Base-by-base conservation (phyloP, 73 alveolate genomes). In the Uronychia binucleata region DNA sequence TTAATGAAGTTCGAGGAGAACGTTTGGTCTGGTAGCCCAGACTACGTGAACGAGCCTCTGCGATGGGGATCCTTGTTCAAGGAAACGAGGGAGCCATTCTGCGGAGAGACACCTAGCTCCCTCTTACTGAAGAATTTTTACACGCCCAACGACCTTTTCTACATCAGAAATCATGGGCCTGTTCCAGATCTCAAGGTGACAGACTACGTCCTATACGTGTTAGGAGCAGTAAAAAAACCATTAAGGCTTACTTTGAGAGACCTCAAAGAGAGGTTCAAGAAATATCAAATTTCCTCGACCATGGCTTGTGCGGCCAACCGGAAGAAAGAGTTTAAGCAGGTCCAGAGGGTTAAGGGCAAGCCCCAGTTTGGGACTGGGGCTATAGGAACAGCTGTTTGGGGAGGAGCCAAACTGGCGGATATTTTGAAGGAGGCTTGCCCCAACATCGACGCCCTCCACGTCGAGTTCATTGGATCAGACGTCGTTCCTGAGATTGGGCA, bases 251-350 rank as follows among this genome's bases (percentile, higher is more conserved):
- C 91, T 1, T 27, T 85, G 8, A 59, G 74, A 35, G 91, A 77
- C 5, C 0, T 85, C 8, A 85, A 85, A 77, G 76, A 29, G 26
- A 85, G 35, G 67, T 85, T 34, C 58, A 31, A 74, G 75, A 85
- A 28, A 26, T 81, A 34, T 5, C 19, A 77, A 26, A 93, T 94
- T 19, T 67, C 78, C 67, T 34, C 93, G 0, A 79, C 93, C 25
- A 80, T 94, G 35, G 88, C 88, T 60, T 94, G 98, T 59, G 94
- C 96, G 11, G 98, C 95, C 26, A 94, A 94, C 83, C 85, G 98
- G 58, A 84, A 96, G 76, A 78, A 78, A 0, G 96, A 88, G 14
- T 30, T 88, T 31, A 84, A 84, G 57, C 79, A 94, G 80, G 78
- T 77, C 83, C 93, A n/a, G 75, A 57, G 8, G 88, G 88, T 58